phyloP scores from a whole-genome alignment of 2,329 filamentous ascomycete species.

The Fusarium staphyleae region DNA sequence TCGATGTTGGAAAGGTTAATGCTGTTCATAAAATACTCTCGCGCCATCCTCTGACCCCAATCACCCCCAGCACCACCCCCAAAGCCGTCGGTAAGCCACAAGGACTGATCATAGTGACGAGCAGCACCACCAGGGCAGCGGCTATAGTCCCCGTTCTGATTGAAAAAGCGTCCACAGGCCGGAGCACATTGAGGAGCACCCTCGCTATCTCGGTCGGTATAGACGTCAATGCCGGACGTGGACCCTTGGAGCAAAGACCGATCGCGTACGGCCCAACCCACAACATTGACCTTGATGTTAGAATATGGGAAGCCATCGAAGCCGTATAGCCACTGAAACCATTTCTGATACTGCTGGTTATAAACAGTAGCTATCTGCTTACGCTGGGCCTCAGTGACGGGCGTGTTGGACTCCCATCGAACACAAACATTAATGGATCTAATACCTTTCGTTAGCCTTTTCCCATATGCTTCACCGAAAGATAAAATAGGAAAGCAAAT shows the following conservation, averaged over 20 bases:
- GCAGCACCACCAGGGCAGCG: constrained; percentile 45
- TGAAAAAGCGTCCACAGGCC: constrained; percentile 53
- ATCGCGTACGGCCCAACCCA: constrained; percentile 52
- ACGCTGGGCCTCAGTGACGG: constrained; percentile 49
- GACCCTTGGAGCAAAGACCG: constrained; percentile 47
- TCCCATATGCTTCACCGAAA: background rate
- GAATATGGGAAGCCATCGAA: constrained; percentile 53
- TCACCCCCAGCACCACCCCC: constrained; percentile 53
- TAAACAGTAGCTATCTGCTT: constrained; percentile 46
- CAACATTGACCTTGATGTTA: constrained; percentile 49
- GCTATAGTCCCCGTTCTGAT: constrained; percentile 51
- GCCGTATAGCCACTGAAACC: constrained; percentile 51
- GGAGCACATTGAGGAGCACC: constrained; percentile 50
- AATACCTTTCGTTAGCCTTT: background rate
- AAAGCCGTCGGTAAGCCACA: constrained; percentile 56
- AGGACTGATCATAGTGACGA: constrained; percentile 52
- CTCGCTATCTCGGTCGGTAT: constrained; percentile 49
- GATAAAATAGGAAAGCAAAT: constrained; percentile 12
- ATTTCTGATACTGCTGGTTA: constrained; percentile 48
- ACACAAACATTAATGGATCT: constrained; percentile 45
- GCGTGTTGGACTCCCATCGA: constrained; percentile 50
- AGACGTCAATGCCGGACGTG: constrained; percentile 48
- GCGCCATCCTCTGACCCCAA: constrained; percentile 54
- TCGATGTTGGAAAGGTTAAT: constrained; percentile 49
- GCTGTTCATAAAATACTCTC: constrained; percentile 52